Evolutionary conservation across 2,329 filamentous ascomycete species (phyloP).

Genomic region (Ceratocystis smalleyi): DNA sequence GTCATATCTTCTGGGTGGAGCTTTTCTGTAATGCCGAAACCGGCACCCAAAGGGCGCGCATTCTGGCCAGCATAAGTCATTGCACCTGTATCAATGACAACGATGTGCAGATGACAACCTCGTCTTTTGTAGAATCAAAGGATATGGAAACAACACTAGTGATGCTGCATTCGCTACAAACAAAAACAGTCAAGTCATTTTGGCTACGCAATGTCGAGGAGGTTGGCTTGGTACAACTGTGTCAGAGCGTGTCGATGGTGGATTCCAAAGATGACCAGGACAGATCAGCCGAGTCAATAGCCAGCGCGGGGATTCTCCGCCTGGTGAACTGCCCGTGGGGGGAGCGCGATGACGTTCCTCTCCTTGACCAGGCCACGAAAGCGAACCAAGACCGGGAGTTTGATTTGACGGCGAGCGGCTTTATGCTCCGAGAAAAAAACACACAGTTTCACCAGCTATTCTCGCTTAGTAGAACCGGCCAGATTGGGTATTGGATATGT

Average conservation of each 20-base stretch:
- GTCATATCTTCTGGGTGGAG: conserved; percentile 14
- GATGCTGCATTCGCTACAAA: neutral
- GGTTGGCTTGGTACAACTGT: neutral
- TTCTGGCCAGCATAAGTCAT: neutral
- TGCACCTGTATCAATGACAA: conserved; percentile 4
- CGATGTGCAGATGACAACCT: conserved; percentile 6
- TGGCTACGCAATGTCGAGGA: conserved; percentile 7
- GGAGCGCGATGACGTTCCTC: conserved; percentile 8
- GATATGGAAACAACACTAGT: neutral
- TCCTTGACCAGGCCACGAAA: neutral
- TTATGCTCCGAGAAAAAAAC: conserved; percentile 23
- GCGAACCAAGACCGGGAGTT: neutral
- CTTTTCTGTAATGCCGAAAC: conserved; percentile 3
- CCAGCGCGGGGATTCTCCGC: neutral
- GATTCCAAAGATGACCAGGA: neutral
- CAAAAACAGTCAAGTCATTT: conserved; percentile 5
- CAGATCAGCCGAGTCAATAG: neutral
- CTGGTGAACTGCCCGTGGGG: conserved; percentile 10
- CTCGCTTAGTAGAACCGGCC: conserved; percentile 29
- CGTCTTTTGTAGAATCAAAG: neutral
- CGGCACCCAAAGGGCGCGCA: neutral
- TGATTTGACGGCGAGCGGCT: conserved; percentile 18
- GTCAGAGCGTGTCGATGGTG: neutral
- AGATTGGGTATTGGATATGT: conserved; percentile 29
- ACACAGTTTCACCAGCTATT: conserved; percentile 34